These are phyloP conservation scores for Clitopilus passeckerianus DNA, from an alignment of 768 basidiomycete genomes.

Conservation along the genomic window DNA sequence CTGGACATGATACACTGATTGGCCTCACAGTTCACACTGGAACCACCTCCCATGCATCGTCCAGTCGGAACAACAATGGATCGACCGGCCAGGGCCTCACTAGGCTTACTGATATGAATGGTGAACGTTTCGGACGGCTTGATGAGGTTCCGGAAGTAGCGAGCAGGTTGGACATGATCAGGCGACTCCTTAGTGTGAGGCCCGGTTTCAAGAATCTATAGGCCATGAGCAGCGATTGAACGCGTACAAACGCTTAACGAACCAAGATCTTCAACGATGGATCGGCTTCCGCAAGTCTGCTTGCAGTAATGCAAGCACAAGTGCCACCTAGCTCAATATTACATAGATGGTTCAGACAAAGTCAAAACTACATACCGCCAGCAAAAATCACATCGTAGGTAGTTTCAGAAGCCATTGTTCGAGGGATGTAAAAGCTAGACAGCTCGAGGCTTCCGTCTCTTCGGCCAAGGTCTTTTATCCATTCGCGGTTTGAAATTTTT, in stretches of 20 bases:
- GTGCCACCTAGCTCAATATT: constrained; percentile 36
- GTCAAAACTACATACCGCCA: constrained; percentile 35
- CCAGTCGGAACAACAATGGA: constrained; percentile 37
- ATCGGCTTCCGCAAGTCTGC: constrained; percentile 49
- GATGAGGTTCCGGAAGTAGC: constrained; percentile 36
- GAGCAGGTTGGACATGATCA: constrained; percentile 49
- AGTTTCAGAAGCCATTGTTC: constrained; percentile 4
- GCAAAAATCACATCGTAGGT: constrained; percentile 50
- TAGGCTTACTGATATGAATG: constrained; percentile 37
- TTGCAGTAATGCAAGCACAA: constrained; percentile 51
- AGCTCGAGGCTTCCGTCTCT: too few species aligned
- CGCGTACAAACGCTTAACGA: constrained; percentile 4
- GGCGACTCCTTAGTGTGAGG: constrained; percentile 40
- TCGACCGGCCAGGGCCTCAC: constrained; percentile 38
- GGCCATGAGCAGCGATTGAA: background rate
- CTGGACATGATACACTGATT: background rate
- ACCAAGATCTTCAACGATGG: constrained; percentile 52
- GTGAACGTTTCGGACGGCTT: constrained; percentile 37
- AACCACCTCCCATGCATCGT: constrained; percentile 57
- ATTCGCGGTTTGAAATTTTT: background rate
- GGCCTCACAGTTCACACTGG: constrained; percentile 50
- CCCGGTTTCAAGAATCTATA: constrained; percentile 53
- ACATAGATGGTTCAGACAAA: background rate
- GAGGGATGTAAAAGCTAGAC: too few species aligned
- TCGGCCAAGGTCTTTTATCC: background rate